A percentile compares a stretch with the other conserved stretches of the same genome.
These are phyloP conservation scores for Coffea humblotiana DNA, from an alignment of 305 asterid species.

Conservation along the genomic window DNA sequence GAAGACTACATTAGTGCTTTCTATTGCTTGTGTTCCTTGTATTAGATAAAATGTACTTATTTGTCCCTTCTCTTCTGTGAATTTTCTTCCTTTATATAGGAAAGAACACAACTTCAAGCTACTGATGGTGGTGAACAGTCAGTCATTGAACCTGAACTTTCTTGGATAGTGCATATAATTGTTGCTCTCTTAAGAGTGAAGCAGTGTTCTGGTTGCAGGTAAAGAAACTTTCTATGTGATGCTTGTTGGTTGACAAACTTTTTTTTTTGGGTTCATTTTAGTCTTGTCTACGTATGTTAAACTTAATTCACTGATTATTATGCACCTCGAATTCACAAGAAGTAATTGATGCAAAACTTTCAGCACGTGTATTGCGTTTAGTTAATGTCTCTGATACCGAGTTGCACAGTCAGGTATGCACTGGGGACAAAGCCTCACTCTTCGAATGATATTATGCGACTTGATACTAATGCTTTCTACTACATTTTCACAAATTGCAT, in stretches of 20 bases:
- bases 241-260: background rate
- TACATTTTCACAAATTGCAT: background rate
- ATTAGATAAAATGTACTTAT: no score
- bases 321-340: constrained; percentile 88
- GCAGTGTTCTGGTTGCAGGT: constrained; percentile 90
- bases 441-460: background rate
- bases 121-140: constrained; percentile 63
- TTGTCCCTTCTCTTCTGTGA: no score
- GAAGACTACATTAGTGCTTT: background rate
- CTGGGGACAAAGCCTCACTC: background rate
- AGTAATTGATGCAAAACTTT: constrained; percentile 92
- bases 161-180: constrained; percentile 94
- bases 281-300: background rate
- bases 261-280: background rate
- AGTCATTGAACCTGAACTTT: constrained; percentile 80
- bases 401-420: constrained; percentile 73
- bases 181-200: constrained; percentile 80
- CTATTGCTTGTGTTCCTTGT: no score
- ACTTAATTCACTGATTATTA: background rate
- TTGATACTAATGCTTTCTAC: background rate
- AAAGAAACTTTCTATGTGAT: constrained; percentile 8
- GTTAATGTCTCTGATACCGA: constrained; percentile 92
- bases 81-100: no score
- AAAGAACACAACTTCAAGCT: no score
- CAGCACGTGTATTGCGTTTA: constrained; percentile 87